Evolutionary conservation across 495 filamentous ascomycete species (phyloP).

Genomic region (Cercophora samala): DNA sequence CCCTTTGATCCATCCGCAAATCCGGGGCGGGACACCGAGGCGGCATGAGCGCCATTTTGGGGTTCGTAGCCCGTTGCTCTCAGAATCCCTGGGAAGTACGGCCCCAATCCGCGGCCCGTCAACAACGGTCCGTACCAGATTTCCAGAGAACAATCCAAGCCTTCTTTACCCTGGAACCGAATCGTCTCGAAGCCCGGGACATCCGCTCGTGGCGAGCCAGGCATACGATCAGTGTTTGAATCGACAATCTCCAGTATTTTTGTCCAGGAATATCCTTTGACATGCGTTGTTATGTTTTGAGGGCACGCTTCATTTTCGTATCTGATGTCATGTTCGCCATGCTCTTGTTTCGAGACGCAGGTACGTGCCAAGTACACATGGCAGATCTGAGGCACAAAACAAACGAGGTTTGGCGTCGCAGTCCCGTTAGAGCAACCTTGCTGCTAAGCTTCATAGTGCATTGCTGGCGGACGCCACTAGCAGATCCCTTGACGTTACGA

Average conservation of each 20-base stretch:
- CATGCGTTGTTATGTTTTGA: neutral
- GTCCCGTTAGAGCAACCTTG: neutral
- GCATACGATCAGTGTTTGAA: neutral
- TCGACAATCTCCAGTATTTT: neutral
- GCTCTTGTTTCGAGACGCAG: neutral
- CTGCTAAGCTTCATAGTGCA: neutral
- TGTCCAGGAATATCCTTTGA: neutral
- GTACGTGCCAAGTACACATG: neutral
- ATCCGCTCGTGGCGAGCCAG: neutral
- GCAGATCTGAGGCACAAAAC: neutral
- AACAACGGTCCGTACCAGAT: constrained; percentile 31
- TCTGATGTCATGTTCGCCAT: neutral
- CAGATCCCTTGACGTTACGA: neutral
- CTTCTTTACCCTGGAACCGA: constrained; percentile 2
- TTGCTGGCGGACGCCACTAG: neutral
- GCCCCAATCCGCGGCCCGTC: constrained; percentile 34
- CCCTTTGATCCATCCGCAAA: constrained; percentile 18
- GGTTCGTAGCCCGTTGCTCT: constrained; percentile 22
- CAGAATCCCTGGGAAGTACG: constrained; percentile 27
- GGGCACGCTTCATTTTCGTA: neutral
- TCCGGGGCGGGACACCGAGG: constrained; percentile 25
- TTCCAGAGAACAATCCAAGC: constrained; percentile 12
- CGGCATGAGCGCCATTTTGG: constrained; percentile 27
- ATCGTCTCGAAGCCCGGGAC: constrained; percentile 1
- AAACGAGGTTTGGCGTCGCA: neutral